Conservation (phyloP, 2,329 filamentous ascomycete genomes). For the Uncinocarpus reesii region DNA sequence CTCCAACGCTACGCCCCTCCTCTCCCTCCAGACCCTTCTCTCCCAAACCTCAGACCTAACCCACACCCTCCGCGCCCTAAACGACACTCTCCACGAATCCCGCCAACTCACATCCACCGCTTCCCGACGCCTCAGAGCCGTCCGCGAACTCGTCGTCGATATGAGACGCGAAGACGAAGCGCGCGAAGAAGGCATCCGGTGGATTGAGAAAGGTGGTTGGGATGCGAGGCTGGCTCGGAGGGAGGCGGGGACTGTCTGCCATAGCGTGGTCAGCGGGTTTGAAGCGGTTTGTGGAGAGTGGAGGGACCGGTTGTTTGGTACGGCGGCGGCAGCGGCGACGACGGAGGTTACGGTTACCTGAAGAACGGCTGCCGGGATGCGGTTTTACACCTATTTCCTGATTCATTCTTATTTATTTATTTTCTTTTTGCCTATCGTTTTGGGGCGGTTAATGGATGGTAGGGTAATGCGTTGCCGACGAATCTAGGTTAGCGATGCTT, state of each 20-base stretch:
- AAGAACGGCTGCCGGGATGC: neutral
- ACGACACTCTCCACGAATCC: slow-evolving; percentile 88
- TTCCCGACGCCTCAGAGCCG: slow-evolving; percentile 65
- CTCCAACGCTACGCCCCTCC: slow-evolving; percentile 40
- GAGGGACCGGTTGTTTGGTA: slow-evolving; percentile 62
- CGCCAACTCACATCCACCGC: slow-evolving; percentile 78
- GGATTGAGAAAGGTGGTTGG: slow-evolving; percentile 77
- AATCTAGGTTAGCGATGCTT: too few species aligned
- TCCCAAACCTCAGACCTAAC: slow-evolving; percentile 62
- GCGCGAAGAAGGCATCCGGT: slow-evolving; percentile 69
- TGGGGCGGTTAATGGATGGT: too few species aligned
- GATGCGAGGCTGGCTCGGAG: slow-evolving; percentile 62
- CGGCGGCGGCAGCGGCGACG: neutral
- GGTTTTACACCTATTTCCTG: neutral
- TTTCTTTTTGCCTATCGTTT: neutral
- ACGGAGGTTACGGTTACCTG: slow-evolving; percentile 23
- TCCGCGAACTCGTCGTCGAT: slow-evolving; percentile 75
- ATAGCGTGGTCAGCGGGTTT: slow-evolving; percentile 82
- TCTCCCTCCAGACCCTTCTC: slow-evolving; percentile 59
- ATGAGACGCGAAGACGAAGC: slow-evolving; percentile 73
- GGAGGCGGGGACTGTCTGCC: slow-evolving; percentile 74
- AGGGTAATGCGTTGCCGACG: too few species aligned
- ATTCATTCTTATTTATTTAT: neutral
- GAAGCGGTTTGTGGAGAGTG: slow-evolving; percentile 80
- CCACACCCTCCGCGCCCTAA: slow-evolving; percentile 71